phyloP scores from a whole-genome alignment of 495 filamentous ascomycete genomes.

The Jackrogersella minutella region DNA sequence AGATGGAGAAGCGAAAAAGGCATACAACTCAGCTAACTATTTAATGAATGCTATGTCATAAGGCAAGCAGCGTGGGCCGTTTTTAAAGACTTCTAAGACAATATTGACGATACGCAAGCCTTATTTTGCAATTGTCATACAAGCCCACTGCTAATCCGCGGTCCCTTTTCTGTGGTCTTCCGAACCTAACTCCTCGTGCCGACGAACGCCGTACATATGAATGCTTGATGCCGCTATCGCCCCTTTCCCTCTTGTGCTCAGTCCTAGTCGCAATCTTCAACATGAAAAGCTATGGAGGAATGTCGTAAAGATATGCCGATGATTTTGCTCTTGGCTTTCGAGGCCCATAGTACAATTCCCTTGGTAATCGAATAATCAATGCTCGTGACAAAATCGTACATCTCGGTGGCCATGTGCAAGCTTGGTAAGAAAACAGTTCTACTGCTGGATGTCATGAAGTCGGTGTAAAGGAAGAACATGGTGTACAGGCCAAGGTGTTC shows the following conservation, averaged over 20 bases:
- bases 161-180: conserved; percentile 29
- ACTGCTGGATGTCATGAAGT: not conserved
- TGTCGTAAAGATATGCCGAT: conserved; percentile 22
- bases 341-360: conserved; percentile 31
- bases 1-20: conserved; percentile 6
- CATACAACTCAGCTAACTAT: conserved; percentile 26
- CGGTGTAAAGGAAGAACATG: not conserved
- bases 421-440: not conserved
- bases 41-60: conserved; percentile 37
- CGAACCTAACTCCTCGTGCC: conserved; percentile 33
- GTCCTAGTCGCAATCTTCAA: conserved; percentile 34
- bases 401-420: not conserved
- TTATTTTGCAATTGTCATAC: conserved; percentile 31
- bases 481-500: not conserved
- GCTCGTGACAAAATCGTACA: not conserved
- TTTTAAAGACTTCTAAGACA: conserved; percentile 29
- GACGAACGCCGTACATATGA: conserved; percentile 41
- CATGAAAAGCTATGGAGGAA: conserved; percentile 28
- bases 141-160: conserved; percentile 29
- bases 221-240: conserved; percentile 36
- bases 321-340: conserved; percentile 11
- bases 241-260: conserved; percentile 23
- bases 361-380: conserved; percentile 4
- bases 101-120: conserved; percentile 19
- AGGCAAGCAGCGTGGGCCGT: conserved; percentile 27